Percentiles rank a stretch among this genome's conserved stretches.
Conservation (phyloP, 345 rosid genomes). For the Lenwebbia sp. region DNA sequence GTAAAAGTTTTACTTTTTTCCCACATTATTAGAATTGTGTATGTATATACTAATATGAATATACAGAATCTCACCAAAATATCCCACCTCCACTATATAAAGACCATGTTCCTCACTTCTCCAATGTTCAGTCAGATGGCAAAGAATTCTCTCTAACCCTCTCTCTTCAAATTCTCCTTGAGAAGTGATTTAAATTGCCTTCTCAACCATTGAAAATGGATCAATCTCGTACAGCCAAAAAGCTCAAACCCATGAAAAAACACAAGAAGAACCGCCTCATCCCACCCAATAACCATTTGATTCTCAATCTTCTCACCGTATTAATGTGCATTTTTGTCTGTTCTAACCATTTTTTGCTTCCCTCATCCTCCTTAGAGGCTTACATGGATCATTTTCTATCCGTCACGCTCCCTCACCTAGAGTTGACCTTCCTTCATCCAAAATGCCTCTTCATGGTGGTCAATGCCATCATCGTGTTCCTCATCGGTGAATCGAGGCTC, state of each 20-base stretch:
- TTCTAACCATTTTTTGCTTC: constrained; percentile 4
- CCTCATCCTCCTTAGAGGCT: background rate
- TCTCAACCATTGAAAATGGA: background rate
- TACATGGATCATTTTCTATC: constrained; percentile 4
- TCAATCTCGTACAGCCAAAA: background rate
- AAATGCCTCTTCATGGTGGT: constrained; percentile 35
- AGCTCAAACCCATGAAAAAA: constrained; percentile 9
- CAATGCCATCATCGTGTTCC: constrained; percentile 35
- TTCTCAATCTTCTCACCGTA: constrained; percentile 14
- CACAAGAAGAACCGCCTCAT: constrained; percentile 2
- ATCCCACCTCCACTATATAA: constrained; percentile 8
- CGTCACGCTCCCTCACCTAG: constrained; percentile 5
- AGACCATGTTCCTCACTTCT: constrained; percentile 4
- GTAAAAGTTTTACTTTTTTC: background rate
- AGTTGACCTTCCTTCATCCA: constrained; percentile 18
- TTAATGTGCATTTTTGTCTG: constrained; percentile 9
- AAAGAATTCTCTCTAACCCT: background rate
- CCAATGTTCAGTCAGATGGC: constrained; percentile 1
- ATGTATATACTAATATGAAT: background rate
- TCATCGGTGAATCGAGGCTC: constrained; percentile 36
- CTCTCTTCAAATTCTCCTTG: background rate
- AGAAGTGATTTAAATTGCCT: background rate
- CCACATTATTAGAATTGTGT: background rate
- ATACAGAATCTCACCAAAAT: background rate
- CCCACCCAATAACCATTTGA: constrained; percentile 3